Percentiles rank a stretch among this genome's conserved stretches.
These are phyloP conservation scores for Stagonosporopsis rhizophila DNA, from an alignment of 2,329 filamentous ascomycete genomes.

Conservation along the genomic window DNA sequence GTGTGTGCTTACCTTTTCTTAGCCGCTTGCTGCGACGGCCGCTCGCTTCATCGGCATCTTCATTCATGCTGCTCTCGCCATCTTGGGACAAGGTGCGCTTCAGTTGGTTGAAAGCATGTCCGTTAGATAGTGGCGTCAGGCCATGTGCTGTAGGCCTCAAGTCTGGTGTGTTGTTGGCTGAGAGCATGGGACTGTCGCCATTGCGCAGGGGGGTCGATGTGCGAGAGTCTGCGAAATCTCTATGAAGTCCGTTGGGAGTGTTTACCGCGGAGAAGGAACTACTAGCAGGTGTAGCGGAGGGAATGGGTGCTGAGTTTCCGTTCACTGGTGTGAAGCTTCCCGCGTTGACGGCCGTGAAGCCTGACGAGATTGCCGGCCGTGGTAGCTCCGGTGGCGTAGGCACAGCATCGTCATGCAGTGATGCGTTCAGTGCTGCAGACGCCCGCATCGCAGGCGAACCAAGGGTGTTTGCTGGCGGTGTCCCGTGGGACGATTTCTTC, in stretches of 20 bases:
- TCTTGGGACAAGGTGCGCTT: conserved; percentile 74
- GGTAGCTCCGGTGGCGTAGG: conserved; percentile 62
- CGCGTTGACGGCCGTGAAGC: conserved; percentile 76
- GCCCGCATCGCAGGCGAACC: conserved; percentile 72
- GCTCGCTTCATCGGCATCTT: conserved; percentile 57
- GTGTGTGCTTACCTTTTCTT: conserved; percentile 73
- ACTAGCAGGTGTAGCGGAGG: conserved; percentile 33
- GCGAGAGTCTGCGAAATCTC: conserved; percentile 59
- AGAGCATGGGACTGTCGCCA: conserved; percentile 67
- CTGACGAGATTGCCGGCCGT: conserved; percentile 60
- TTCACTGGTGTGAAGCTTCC: conserved; percentile 72
- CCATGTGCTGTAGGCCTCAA: conserved; percentile 59
- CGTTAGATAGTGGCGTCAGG: conserved; percentile 60
- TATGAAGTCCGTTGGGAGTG: conserved; percentile 58
- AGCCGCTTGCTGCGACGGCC: conserved; percentile 86
- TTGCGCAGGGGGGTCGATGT: conserved; percentile 68
- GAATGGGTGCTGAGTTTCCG: conserved; percentile 41
- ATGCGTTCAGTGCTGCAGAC: conserved; percentile 63
- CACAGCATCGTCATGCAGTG: conserved; percentile 53
- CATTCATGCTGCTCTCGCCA: conserved; percentile 65
- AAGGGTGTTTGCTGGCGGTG: conserved; percentile 60
- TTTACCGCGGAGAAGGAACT: conserved; percentile 66
- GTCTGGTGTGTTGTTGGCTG: conserved; percentile 71
- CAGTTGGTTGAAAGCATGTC: conserved; percentile 62
- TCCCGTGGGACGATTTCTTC: conserved; percentile 60